A percentile compares a stretch with the other conserved stretches of the same genome.
Conservation (phyloP, 2,329 filamentous ascomycete genomes). For the Talaromyces sp. region DNA sequence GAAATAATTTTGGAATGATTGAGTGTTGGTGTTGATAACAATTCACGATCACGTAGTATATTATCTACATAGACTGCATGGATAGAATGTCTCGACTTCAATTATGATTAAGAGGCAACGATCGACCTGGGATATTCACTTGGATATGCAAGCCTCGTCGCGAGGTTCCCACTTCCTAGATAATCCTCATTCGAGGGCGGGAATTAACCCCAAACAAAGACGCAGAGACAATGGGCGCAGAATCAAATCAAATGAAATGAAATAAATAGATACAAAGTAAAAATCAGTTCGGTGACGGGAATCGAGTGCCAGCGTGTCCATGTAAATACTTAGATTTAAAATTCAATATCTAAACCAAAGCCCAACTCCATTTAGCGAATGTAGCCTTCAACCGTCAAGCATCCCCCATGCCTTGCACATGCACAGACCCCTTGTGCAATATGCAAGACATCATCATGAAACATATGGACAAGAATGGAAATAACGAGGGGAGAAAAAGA, state of each 20-base stretch:
- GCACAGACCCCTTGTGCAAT: background rate
- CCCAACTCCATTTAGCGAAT: background rate
- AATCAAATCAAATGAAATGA: background rate
- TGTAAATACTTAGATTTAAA: background rate
- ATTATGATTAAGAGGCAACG: background rate
- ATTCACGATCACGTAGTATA: background rate
- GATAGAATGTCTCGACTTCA: background rate
- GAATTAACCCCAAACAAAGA: background rate
- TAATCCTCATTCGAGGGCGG: conserved; percentile 1
- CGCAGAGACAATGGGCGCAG: background rate
- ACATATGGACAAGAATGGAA: conserved; percentile 2
- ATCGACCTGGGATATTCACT: conserved; percentile 12
- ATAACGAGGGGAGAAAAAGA: background rate
- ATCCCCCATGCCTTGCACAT: background rate
- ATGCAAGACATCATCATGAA: background rate
- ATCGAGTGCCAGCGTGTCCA: background rate
- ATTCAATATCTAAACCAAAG: background rate
- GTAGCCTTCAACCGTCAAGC: background rate
- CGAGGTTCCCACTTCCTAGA: conserved; percentile 7
- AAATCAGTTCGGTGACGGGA: background rate
- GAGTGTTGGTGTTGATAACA: background rate
- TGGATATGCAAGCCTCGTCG: conserved; percentile 10
- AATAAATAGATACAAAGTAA: background rate
- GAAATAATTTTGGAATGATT: background rate
- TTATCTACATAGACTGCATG: background rate